phyloP scores from a whole-genome alignment of 2,329 filamentous ascomycete genomes.

The Calcarisporium arbuscula region DNA sequence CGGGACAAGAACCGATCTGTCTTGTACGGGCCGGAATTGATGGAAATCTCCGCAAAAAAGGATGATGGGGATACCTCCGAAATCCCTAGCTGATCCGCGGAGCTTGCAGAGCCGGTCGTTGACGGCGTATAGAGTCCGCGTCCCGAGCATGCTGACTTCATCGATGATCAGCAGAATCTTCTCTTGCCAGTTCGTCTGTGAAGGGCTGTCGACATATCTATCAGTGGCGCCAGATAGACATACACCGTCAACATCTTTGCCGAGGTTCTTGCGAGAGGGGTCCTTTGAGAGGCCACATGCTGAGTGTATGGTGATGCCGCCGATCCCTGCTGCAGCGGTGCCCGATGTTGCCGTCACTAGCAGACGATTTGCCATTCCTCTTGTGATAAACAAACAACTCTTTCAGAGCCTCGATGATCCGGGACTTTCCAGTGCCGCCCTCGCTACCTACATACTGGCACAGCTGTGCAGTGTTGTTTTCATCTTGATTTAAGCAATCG shows the following conservation, averaged over 20 bases:
- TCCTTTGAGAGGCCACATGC: conserved; percentile 2
- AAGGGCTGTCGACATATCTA: neutral
- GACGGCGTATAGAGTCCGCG: conserved; percentile 1
- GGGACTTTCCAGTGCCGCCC: conserved; percentile 1
- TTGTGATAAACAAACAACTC: no score
- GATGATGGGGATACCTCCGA: conserved; percentile 5
- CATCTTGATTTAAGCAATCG: neutral
- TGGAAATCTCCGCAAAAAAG: conserved; percentile 6
- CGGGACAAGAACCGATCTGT: conserved; percentile 2
- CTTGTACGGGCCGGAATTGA: conserved; percentile 5
- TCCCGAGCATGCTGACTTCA: conserved; percentile 2
- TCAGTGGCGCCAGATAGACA: no score
- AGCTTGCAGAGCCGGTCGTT: conserved; percentile 1
- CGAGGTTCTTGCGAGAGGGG: no score
- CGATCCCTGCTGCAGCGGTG: no score
- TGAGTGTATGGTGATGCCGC: no score
- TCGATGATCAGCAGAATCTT: conserved; percentile 1
- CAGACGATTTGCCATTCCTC: no score
- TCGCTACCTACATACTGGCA: conserved; percentile 1
- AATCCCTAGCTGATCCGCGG: conserved; percentile 1
- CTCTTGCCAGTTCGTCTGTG: conserved; percentile 1
- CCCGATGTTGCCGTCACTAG: no score
- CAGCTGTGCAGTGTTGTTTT: neutral
- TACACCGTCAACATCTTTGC: no score
- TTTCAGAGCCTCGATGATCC: neutral